Evolutionary conservation across 2,329 filamentous ascomycete genomes (phyloP).

Genomic region (Penicillium janthinellum): DNA sequence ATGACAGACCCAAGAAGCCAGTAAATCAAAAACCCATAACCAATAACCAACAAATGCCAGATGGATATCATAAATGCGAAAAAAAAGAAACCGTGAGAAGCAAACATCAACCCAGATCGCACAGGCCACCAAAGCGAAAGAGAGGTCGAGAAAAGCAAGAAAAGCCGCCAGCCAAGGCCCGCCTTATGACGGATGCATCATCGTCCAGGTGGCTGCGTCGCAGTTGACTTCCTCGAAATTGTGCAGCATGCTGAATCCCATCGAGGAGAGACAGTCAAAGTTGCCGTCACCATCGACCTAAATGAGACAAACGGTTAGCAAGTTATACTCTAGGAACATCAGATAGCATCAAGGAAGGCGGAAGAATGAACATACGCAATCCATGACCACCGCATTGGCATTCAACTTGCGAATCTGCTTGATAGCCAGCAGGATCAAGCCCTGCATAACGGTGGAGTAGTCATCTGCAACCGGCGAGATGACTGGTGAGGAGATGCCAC

Average conservation of each 20-base stretch:
- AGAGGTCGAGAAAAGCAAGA: conserved; percentile 3
- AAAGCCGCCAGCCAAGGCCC: not conserved
- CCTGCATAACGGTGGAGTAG: conserved; percentile 73
- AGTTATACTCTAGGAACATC: not conserved
- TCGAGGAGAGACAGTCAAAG: conserved; percentile 70
- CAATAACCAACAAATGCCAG: conserved; percentile 18
- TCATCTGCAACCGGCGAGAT: conserved; percentile 69
- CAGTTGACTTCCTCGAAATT: conserved; percentile 80
- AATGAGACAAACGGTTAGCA: conserved; percentile 29
- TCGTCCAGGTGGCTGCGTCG: conserved; percentile 64
- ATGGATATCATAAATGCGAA: conserved; percentile 29
- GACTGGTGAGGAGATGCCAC: conserved; percentile 78
- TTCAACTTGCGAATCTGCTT: conserved; percentile 80
- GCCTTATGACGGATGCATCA: conserved; percentile 48
- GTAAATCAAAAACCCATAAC: conserved; percentile 6
- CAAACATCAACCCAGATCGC: not conserved
- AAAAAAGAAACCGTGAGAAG: conserved; percentile 6
- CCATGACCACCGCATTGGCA: conserved; percentile 71
- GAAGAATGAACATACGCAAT: conserved; percentile 66
- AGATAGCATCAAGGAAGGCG: not conserved
- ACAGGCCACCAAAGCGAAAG: not conserved
- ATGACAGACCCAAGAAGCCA: not conserved
- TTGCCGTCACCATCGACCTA: conserved; percentile 72
- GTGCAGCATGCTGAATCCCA: conserved; percentile 79
- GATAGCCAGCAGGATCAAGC: conserved; percentile 76